Percentiles rank a stretch among this genome's conserved stretches.
phyloP scores from a whole-genome alignment of 495 filamentous ascomycete species.

The Penicillium maclennaniae region DNA sequence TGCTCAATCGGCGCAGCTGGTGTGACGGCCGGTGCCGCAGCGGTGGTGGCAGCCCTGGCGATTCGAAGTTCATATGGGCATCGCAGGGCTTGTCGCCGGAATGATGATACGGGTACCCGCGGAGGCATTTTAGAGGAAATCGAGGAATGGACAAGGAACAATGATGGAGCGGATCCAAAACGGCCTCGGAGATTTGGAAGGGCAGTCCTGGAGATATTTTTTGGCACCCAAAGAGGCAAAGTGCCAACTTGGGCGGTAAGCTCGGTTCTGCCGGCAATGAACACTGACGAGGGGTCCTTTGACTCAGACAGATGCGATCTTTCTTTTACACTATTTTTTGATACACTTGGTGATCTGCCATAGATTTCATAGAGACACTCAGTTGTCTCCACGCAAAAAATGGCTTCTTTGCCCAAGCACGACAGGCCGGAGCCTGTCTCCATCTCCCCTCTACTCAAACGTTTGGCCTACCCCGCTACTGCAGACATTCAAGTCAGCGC shows the following conservation, averaged over 20 bases:
- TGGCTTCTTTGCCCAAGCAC: conserved; percentile 20
- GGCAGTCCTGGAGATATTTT: conserved; percentile 28
- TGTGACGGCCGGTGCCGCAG: conserved; percentile 43
- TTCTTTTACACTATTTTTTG: conserved; percentile 3
- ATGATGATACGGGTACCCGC: conserved; percentile 37
- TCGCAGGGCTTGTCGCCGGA: conserved; percentile 32
- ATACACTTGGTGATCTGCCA: neutral
- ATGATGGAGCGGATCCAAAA: conserved; percentile 19
- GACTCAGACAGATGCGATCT: conserved; percentile 3
- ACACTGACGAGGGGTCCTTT: conserved; percentile 16
- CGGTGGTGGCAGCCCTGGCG: conserved; percentile 32
- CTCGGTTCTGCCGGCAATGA: conserved; percentile 14
- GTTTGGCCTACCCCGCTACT: conserved; percentile 66
- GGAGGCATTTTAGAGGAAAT: conserved; percentile 41
- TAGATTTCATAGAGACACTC: neutral
- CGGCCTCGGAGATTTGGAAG: conserved; percentile 14
- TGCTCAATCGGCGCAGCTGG: conserved; percentile 48
- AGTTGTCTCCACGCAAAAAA: neutral
- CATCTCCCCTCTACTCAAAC: conserved; percentile 76
- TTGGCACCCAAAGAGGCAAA: conserved; percentile 16
- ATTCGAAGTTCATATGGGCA: conserved; percentile 36
- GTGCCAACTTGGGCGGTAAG: conserved; percentile 12
- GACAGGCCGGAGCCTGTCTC: conserved; percentile 50
- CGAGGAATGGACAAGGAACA: conserved; percentile 2
- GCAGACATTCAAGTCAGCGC: conserved; percentile 55